Conservation (phyloP, 441 rosid genomes). For the Mallotus japonicus region DNA sequence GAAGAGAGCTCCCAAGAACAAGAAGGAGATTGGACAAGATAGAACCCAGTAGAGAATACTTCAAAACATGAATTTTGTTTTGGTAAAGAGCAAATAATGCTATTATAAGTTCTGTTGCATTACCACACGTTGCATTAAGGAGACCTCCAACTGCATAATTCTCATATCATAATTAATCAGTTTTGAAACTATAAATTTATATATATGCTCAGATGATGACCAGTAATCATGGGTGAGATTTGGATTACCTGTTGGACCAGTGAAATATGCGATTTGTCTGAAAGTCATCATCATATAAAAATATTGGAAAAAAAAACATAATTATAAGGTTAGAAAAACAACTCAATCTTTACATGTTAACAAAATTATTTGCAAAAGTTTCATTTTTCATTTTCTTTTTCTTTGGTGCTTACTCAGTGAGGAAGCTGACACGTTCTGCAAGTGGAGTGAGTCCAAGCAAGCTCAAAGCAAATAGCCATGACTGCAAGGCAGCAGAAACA, state of each 20-base stretch:
- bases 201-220: neutral
- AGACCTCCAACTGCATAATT: conserved; percentile 73
- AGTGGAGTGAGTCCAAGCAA: conserved; percentile 80
- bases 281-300: neutral
- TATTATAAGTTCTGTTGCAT: conserved; percentile 89
- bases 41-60: conserved; percentile 85
- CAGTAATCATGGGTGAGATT: neutral
- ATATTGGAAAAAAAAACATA: neutral
- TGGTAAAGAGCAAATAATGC: conserved; percentile 74
- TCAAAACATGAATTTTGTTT: conserved; percentile 64
- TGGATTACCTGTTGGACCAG: conserved; percentile 80
- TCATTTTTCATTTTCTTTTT: neutral
- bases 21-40: conserved; percentile 88
- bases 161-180: no score
- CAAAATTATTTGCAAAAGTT: neutral
- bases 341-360: neutral
- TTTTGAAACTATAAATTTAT: no score
- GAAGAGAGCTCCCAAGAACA: conserved; percentile 89
- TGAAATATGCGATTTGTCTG: conserved; percentile 85
- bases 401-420: conserved; percentile 67
- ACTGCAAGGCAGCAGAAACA: conserved; percentile 34
- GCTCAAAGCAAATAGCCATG: conserved; percentile 86
- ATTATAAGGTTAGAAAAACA: conserved; percentile 5
- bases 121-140: conserved; percentile 94
- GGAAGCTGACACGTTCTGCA: conserved; percentile 93